Percentiles rank a stretch among this genome's conserved stretches.
Evolutionary conservation across 108 stramenopile species (phyloP).

Genomic region (Discostella pseudostelligera): DNA sequence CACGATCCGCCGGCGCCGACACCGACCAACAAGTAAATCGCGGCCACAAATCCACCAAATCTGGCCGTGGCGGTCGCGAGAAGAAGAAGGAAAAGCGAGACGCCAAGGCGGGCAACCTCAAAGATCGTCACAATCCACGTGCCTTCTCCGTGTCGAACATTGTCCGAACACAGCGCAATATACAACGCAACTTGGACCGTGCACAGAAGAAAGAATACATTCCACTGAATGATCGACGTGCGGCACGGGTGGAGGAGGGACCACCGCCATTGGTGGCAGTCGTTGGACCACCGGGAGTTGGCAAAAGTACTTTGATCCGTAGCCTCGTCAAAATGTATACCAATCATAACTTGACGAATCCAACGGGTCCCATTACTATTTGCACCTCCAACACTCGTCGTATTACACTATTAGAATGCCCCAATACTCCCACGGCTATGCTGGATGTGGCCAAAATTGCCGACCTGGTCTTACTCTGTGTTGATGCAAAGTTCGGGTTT

Average conservation of each 20-base stretch:
- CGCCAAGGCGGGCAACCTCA: conserved; percentile 62
- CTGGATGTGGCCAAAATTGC: conserved; percentile 98
- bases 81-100: conserved; percentile 72
- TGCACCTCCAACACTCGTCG: conserved; percentile 90
- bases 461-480: conserved; percentile 93
- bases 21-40: conserved; percentile 35
- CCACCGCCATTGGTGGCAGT: conserved; percentile 93
- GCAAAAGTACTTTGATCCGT: conserved; percentile 95
- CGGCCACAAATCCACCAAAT: conserved; percentile 69
- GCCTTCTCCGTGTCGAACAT: conserved; percentile 96
- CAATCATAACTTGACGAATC: conserved; percentile 82
- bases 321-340: conserved; percentile 96
- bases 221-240: conserved; percentile 72
- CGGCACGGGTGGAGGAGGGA: conserved; percentile 45
- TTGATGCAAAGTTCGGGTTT: conserved; percentile 98
- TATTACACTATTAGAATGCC: conserved; percentile 95
- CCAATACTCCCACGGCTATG: conserved; percentile 92
- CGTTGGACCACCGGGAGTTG: conserved; percentile 93
- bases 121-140: conserved; percentile 85
- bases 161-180: conserved; percentile 85
- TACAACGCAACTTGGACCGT: conserved; percentile 94
- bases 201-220: conserved; percentile 97
- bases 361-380: conserved; percentile 95
- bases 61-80: conserved; percentile 86
- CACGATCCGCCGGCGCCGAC: conserved; percentile 16